Percentiles rank a stretch among this genome's conserved stretches.
phyloP scores from a whole-genome alignment of 768 basidiomycete species.

The Galerina marginata region DNA sequence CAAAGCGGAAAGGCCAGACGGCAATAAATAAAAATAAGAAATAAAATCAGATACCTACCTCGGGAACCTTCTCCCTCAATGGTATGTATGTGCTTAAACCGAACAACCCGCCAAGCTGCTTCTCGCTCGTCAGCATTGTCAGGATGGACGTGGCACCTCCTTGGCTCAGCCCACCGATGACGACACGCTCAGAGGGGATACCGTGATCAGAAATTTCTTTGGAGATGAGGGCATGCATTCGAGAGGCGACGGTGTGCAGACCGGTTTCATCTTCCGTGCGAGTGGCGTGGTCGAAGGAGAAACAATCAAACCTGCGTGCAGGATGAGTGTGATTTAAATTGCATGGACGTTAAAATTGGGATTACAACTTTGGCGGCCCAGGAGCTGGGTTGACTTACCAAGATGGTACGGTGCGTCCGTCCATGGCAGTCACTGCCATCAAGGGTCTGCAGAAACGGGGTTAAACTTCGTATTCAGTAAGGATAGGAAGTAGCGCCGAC shows the following conservation, averaged over 20 bases:
- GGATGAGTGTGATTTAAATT: not conserved
- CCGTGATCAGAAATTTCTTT: slow-evolving; percentile 58
- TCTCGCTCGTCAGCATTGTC: slow-evolving; percentile 53
- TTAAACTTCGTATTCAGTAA: not conserved
- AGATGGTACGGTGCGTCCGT: slow-evolving; percentile 68
- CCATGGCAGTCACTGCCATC: slow-evolving; percentile 72
- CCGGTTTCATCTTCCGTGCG: slow-evolving; percentile 61
- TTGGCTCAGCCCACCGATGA: slow-evolving; percentile 80
- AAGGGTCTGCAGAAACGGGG: slow-evolving; percentile 34
- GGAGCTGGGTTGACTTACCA: slow-evolving; percentile 49
- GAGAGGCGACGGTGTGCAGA: slow-evolving; percentile 53
- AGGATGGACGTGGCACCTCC: slow-evolving; percentile 67
- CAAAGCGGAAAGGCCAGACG: not conserved
- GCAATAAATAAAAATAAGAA: not conserved
- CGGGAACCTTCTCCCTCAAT: slow-evolving; percentile 54
- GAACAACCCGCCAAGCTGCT: slow-evolving; percentile 62
- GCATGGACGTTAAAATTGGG: not conserved
- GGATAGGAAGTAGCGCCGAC: not conserved
- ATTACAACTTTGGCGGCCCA: no score
- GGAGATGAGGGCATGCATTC: slow-evolving; percentile 61
- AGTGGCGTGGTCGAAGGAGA: slow-evolving; percentile 47
- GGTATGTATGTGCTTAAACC: slow-evolving; percentile 70
- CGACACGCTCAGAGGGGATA: slow-evolving; percentile 61
- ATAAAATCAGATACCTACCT: slow-evolving; percentile 39
- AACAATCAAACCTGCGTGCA: slow-evolving; percentile 58